These are phyloP conservation scores for Gonapodya prolifera DNA, from an alignment of 192 early-diverging fungal species.

Conservation along the genomic window DNA sequence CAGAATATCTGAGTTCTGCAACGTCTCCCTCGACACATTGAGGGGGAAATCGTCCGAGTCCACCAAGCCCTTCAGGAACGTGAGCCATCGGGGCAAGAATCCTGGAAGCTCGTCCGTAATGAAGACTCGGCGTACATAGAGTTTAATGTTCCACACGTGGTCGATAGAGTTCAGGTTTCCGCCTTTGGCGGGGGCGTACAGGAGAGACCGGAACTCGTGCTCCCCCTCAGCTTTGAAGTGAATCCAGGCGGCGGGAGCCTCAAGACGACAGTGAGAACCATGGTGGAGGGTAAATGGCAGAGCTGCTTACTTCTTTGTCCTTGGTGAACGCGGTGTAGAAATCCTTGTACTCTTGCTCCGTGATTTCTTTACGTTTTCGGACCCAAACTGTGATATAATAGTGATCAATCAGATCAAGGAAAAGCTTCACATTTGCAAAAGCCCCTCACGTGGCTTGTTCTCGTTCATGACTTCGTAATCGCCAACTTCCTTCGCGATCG, in stretches of 20 bases:
- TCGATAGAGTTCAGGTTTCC: constrained; percentile 34
- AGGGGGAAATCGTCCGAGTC: constrained; percentile 96
- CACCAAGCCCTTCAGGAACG: constrained; percentile 86
- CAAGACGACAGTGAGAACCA: not conserved
- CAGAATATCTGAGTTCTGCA: constrained; percentile 76
- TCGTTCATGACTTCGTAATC: constrained; percentile 77
- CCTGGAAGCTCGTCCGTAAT: constrained; percentile 76
- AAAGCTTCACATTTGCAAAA: too few species aligned
- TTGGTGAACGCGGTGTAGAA: constrained; percentile 78
- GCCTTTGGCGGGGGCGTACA: constrained; percentile 66
- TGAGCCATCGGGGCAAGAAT: constrained; percentile 80
- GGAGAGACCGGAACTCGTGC: constrained; percentile 74
- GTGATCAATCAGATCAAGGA: constrained; percentile 21
- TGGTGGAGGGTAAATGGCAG: constrained; percentile 4
- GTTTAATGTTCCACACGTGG: constrained; percentile 60
- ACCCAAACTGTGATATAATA: constrained; percentile 54
- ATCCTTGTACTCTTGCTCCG: constrained; percentile 69
- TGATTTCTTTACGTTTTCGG: constrained; percentile 62
- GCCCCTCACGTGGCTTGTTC: constrained; percentile 57
- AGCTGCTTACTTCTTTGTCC: constrained; percentile 39
- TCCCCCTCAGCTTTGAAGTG: constrained; percentile 95
- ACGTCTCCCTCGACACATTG: constrained; percentile 93
- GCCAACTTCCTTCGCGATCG: constrained; percentile 20
- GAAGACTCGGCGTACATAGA: constrained; percentile 93
- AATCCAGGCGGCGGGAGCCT: constrained; percentile 66